A percentile compares a stretch with the other conserved stretches of the same genome.
Conservation (phyloP, 2,329 filamentous ascomycete species). For the Tolypocladium tundrense region DNA sequence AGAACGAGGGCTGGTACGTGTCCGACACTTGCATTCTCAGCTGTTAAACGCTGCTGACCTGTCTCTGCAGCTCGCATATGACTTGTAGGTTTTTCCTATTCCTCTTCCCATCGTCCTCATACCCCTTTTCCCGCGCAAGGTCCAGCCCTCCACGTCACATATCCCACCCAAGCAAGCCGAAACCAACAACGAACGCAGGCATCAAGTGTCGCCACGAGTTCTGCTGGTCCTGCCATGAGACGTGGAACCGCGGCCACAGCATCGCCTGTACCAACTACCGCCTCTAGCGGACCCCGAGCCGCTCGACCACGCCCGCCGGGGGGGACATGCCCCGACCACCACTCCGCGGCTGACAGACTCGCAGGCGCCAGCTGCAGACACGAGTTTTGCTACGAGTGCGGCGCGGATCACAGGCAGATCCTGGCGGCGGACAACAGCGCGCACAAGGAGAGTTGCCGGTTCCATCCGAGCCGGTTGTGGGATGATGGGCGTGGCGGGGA, state of each 20-base stretch:
- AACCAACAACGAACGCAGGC: constrained; percentile 12
- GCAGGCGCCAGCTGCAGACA: neutral
- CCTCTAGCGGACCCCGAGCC: neutral
- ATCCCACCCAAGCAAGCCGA: neutral
- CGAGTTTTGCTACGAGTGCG: neutral
- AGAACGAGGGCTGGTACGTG: neutral
- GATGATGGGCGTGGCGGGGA: neutral
- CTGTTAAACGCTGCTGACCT: neutral
- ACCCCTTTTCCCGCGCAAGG: neutral
- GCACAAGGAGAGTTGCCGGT: neutral
- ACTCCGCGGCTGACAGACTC: neutral
- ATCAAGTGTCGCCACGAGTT: constrained; percentile 23
- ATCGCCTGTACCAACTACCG: neutral
- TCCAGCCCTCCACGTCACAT: neutral
- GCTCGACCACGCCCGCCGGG: no score
- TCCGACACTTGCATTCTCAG: neutral
- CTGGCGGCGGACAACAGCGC: neutral
- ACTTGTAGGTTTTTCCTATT: neutral
- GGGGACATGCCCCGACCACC: neutral
- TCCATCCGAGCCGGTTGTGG: neutral
- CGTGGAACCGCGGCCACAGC: constrained; percentile 10
- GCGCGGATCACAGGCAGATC: neutral
- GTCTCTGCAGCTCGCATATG: neutral
- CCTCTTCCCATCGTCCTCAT: neutral
- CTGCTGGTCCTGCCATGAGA: constrained; percentile 21